phyloP scores from a whole-genome alignment of 495 filamentous ascomycete species.

The Thermothielavioides terrestris region DNA sequence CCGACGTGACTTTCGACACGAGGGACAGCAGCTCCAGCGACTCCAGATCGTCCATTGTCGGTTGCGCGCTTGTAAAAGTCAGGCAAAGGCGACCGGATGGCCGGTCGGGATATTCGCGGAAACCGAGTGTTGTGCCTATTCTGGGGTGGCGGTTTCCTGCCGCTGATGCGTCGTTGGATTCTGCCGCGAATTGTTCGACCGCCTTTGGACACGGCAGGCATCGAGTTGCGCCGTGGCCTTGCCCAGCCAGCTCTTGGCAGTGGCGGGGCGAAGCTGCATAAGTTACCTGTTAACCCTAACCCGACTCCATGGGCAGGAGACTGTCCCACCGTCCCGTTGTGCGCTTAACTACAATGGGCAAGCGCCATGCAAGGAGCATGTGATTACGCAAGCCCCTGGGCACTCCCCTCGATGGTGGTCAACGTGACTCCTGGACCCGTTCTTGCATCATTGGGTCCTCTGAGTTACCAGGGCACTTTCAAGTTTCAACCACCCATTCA shows the following conservation, averaged over 20 bases:
- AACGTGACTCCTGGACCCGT: slow-evolving; percentile 4
- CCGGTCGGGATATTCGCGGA: background rate
- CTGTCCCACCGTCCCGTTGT: background rate
- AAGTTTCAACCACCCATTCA: background rate
- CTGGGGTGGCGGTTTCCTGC: no score
- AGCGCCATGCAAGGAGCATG: slow-evolving; percentile 3
- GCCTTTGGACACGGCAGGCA: background rate
- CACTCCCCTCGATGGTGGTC: slow-evolving; percentile 7
- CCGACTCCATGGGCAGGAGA: background rate
- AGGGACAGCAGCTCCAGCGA: slow-evolving; percentile 87
- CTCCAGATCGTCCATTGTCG: slow-evolving; percentile 77
- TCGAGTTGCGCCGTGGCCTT: no score
- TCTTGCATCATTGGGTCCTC: slow-evolving; percentile 12
- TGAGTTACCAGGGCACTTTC: no score
- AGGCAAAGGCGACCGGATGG: no score
- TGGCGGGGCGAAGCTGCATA: background rate
- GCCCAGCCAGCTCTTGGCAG: no score
- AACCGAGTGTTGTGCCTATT: background rate
- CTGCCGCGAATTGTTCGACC: slow-evolving; percentile 10
- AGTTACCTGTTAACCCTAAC: slow-evolving; percentile 7
- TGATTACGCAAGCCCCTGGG: slow-evolving; percentile 24
- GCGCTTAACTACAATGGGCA: background rate
- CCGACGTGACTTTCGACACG: slow-evolving; percentile 88
- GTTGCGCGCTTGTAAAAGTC: no score
- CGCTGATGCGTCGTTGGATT: background rate